Base-by-base conservation (phyloP, 78 protist species). In the Emiliania huxleyi region DNA sequence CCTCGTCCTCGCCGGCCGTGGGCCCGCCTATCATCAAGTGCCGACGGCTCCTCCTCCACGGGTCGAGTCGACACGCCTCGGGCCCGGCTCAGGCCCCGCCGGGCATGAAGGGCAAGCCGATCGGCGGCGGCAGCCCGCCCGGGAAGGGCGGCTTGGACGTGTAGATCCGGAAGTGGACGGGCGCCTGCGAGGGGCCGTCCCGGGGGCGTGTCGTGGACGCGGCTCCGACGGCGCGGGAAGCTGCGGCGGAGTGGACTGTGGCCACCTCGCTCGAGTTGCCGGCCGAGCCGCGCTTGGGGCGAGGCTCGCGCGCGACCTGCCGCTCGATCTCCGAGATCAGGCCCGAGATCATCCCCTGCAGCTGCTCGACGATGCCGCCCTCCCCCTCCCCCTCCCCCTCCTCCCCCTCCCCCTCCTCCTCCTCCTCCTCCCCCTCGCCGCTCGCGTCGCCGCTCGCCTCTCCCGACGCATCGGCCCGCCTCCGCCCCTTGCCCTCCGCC, bases 281-380 rank as follows among this genome's bases (percentile, higher is more conserved):
- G 35, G 6, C 5, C 48, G 48, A 1, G 48, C 33, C 85, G 42
- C n/a, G n/a, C n/a, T n/a, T n/a, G 29, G 62, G 62, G 8, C 62
- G 62, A 8, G 62, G 62, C 43, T 4, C 81, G 81, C 81, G n/a
- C 42, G 18, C 19, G 40, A 19, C 42, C 42, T 71, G 81, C 40
- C 81, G 85, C 85, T 77, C 85, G 46, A 77, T 18, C 85, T 77
- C 85, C 22, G 15, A 26, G 85, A 77, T 40, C 46, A 77, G 85
- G 33, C 48, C 85, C 25, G 85, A 35, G 46, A 77, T 40, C 85
- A 77, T 77, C 48, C 12, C 0, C 48, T 11, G n/a, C 18, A 71
- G 5, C 81, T 71, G 73, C 73, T 62, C 26, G 33, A 62, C 73
- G 73, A 62, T 12, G n/a, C n/a, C 73, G 6, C 73, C n/a, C 26